Base-by-base conservation (phyloP, 805 yeast genomes). In the Myxozyma sirexii region DNA sequence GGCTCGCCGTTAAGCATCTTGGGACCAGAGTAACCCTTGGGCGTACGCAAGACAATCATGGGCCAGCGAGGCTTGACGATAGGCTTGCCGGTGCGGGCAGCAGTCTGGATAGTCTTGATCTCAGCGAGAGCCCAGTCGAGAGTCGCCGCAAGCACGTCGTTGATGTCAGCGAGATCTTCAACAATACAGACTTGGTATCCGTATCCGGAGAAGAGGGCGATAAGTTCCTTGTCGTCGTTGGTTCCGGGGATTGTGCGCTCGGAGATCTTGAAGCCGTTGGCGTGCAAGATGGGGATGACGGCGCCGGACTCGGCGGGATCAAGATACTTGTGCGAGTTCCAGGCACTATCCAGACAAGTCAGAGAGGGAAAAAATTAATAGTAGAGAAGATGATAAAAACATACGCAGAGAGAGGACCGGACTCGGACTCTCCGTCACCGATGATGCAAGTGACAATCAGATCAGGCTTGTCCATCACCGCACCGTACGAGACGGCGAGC, bases 341-440 rank as follows among this genome's bases (percentile, higher is more conserved):
- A 64, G 29, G 67, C 61, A 31, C 57, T 56, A 31, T 12, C n/a
- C 3, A 23, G 23, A n/a, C 15, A 29, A 29, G 10, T 7, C 6
- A 29, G 10, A 29, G 10, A 10, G 33, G 33, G 27, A 15, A 23
- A 8, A 49, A 17, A 29, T 31, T 19, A 31, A 27, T 19, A 13
- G 23, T 12, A 21, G 8, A 19, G 23, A 19, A 23, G 13, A 52
- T 26, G 17, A 12, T 4, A 33, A 12, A 7, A 8, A 49, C 60
- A 5, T 57, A 57, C 57, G 66, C 60, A 3, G 67, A 62, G 17
- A 60, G 58, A n/a, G 67, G 67, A 12, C 67, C 67, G 7, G 66
- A 59, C 58, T 64, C 67, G 43, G 67, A 65, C 51, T 64, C 67
- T 35, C 67, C 67, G 29, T 64, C 67, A 31, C 67, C 67, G 44